Conservation (phyloP, 768 basidiomycete species). For the Daedaleopsis nitida region DNA sequence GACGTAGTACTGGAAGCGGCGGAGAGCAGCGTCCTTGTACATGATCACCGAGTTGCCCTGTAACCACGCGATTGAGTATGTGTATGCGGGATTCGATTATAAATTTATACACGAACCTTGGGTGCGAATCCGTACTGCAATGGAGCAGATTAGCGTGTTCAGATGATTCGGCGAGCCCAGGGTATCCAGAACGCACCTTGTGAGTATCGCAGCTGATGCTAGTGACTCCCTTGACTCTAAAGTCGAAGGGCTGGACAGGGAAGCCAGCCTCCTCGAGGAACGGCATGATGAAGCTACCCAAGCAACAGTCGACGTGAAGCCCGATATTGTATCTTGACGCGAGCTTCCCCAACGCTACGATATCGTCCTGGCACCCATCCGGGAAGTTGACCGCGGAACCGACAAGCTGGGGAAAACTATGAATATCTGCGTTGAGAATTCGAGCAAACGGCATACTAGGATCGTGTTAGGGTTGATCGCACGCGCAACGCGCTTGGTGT, state of each 20-base stretch:
- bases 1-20: conserved; percentile 85
- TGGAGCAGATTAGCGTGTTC: background rate
- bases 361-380: conserved; percentile 86
- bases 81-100: background rate
- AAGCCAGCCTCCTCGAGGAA: conserved; percentile 84
- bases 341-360: conserved; percentile 72
- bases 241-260: conserved; percentile 80
- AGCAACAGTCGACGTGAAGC: conserved; percentile 92
- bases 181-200: conserved; percentile 52
- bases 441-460: conserved; percentile 49
- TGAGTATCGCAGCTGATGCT: conserved; percentile 96
- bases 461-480: conserved; percentile 94
- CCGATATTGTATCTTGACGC: conserved; percentile 78
- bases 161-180: background rate
- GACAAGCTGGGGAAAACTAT: conserved; percentile 55
- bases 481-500: conserved; percentile 73
- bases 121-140: conserved; percentile 89
- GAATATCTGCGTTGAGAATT: background rate
- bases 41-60: conserved; percentile 94
- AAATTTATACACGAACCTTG: conserved; percentile 53
- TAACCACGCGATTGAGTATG: background rate
- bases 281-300: conserved; percentile 92
- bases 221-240: conserved; percentile 88
- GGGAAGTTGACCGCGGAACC: conserved; percentile 88
- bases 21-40: conserved; percentile 80